Percentiles rank a stretch among this genome's conserved stretches.
Conservation (phyloP, 208 protist genomes). For the Leishmania tarentolae region DNA sequence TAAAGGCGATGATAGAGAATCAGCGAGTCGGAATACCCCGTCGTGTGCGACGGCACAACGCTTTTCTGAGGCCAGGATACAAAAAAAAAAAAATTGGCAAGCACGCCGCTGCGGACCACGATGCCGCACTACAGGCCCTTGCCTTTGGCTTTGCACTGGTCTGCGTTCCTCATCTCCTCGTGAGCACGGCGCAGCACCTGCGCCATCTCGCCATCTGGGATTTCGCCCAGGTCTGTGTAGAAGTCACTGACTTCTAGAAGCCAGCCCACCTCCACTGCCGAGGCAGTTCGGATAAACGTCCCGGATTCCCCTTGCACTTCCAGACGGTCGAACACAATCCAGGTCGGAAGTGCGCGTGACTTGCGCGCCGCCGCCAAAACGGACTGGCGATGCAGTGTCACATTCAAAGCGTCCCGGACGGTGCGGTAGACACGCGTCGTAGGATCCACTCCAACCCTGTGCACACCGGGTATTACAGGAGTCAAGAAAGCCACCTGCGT, state of each 20-base stretch:
- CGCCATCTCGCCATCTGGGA: slow-evolving; percentile 72
- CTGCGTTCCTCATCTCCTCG: slow-evolving; percentile 5
- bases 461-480: neutral
- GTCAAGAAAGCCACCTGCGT: slow-evolving; percentile 72
- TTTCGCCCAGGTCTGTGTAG: slow-evolving; percentile 60
- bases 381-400: slow-evolving; percentile 60
- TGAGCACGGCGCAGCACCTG: slow-evolving; percentile 36
- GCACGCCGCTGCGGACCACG: neutral
- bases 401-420: slow-evolving; percentile 56
- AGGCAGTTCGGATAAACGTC: slow-evolving; percentile 68
- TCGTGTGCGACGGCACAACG: neutral
- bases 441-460: neutral
- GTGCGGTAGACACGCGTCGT: slow-evolving; percentile 52
- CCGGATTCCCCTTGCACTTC: slow-evolving; percentile 79
- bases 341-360: slow-evolving; percentile 35
- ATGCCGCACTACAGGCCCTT: neutral
- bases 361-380: slow-evolving; percentile 27
- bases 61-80: neutral
- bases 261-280: slow-evolving; percentile 75
- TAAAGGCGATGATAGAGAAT: neutral
- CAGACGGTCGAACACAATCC: slow-evolving; percentile 87
- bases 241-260: slow-evolving; percentile 73
- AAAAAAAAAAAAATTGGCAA: neutral
- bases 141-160: neutral
- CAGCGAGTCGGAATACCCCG: neutral